These are phyloP conservation scores for sweet orange (Citrus sinensis) DNA, from an alignment of 345 rosid genomes.

Conservation along the genomic window DVS_A1.0 CM039165.1:4665501-4666000, in stretches of 20 bases:
- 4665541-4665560: not conserved
- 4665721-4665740: not conserved
- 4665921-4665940: not conserved
- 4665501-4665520: not conserved
- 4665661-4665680: constrained; percentile 97
- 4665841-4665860: not conserved
- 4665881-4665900: not conserved
- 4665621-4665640: constrained; percentile 88
- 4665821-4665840: not conserved
- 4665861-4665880: not conserved
- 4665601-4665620: constrained; percentile 79
- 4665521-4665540: too few species aligned
- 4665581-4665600: constrained; percentile 35
- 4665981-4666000: not conserved
- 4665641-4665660: constrained; percentile 89
- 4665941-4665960: not conserved
- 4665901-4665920: not conserved
- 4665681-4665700: constrained; percentile 37
- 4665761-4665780: not conserved
- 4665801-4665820: not conserved
- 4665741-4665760: too few species aligned
- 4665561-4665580: not conserved
- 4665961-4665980: not conserved
- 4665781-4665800: not conserved
- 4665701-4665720: constrained; percentile 26